A percentile compares a stretch with the other conserved stretches of the same genome.
phyloP scores from a whole-genome alignment of 305 asterid genomes.

The Fraxinus greggii region DNA sequence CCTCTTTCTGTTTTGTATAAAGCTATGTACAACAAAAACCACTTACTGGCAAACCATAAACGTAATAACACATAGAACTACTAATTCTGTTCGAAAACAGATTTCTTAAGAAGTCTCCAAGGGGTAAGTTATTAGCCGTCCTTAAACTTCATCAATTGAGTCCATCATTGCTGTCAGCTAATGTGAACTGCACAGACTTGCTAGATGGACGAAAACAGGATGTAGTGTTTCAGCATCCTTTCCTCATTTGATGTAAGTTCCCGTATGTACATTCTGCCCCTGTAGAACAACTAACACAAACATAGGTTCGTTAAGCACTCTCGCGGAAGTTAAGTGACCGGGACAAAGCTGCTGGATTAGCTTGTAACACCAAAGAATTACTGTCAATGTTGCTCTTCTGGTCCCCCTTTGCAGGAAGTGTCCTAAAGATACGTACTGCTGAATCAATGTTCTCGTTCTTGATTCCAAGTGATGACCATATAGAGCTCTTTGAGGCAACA shows the following conservation, averaged over 20 bases:
- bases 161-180: neutral
- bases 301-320: constrained; percentile 25
- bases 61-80: constrained; percentile 11
- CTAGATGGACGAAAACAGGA: neutral
- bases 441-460: constrained; percentile 32
- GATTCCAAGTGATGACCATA: constrained; percentile 58
- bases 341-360: constrained; percentile 82
- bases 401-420: constrained; percentile 41
- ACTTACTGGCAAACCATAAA: constrained; percentile 15
- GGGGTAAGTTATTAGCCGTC: neutral
- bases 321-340: constrained; percentile 67
- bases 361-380: constrained; percentile 44
- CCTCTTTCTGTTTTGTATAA: constrained; percentile 16
- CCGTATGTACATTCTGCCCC: neutral
- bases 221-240: neutral
- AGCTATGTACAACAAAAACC: constrained; percentile 23
- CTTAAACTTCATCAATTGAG: neutral
- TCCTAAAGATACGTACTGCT: constrained; percentile 26
- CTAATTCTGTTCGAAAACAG: constrained; percentile 22
- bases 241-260: neutral
- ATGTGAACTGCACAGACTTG: neutral
- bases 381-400: constrained; percentile 20
- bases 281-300: neutral
- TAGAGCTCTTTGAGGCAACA: constrained; percentile 68
- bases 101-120: neutral